A percentile compares a stretch with the other conserved stretches of the same genome.
phyloP scores from a whole-genome alignment of 371 early-diverging fungal genomes.

The Circinella umbellata region DNA sequence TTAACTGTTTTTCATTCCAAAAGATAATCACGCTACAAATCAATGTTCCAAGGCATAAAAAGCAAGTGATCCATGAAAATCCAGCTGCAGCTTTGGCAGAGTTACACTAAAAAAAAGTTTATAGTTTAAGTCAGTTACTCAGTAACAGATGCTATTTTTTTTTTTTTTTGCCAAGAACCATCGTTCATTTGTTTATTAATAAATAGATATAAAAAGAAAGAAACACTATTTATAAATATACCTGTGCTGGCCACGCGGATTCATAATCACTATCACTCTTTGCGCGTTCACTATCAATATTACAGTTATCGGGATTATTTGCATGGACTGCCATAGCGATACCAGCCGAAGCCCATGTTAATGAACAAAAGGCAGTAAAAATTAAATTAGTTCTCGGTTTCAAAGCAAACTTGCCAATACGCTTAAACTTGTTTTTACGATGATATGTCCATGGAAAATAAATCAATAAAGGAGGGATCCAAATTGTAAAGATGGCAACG shows the following conservation, averaged over 20 bases:
- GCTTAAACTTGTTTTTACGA: constrained; percentile 34
- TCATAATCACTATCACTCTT: constrained; percentile 27
- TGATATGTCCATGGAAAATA: constrained; percentile 45
- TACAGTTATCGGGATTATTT: constrained; percentile 31
- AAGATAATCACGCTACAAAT: constrained; percentile 34
- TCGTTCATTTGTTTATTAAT: neutral
- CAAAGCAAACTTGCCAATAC: constrained; percentile 41
- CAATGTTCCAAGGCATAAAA: constrained; percentile 42
- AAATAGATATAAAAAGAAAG: neutral
- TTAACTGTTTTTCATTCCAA: constrained; percentile 45
- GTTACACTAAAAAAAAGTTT: constrained; percentile 38
- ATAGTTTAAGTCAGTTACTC: neutral
- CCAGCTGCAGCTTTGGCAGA: constrained; percentile 46
- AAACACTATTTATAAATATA: constrained; percentile 16
- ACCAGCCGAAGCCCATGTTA: constrained; percentile 43
- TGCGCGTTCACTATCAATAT: constrained; percentile 22
- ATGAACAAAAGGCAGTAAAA: constrained; percentile 36
- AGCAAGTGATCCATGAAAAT: constrained; percentile 51
- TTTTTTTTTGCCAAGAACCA: neutral
- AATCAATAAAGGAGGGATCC: constrained; percentile 29
- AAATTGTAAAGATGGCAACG: constrained; percentile 27
- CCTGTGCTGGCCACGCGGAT: constrained; percentile 43
- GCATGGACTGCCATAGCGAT: constrained; percentile 45
- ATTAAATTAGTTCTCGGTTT: constrained; percentile 43
- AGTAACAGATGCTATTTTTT: neutral